These are phyloP conservation scores for Beauveria bassiana DNA, from an alignment of 2,329 filamentous ascomycete species.

Conservation along the genomic window DNA sequence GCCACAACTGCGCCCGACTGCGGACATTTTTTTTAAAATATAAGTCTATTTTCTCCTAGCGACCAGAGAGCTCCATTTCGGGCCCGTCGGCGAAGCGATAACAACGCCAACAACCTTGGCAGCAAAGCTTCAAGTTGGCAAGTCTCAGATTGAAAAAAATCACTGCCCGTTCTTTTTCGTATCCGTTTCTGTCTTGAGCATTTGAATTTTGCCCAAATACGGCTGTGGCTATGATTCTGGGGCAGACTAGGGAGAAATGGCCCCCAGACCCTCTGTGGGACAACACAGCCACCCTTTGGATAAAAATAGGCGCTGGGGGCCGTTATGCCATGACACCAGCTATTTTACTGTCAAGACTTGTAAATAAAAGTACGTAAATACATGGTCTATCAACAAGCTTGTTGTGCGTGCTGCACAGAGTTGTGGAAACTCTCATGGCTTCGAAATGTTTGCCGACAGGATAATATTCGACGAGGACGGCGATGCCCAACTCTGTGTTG, in stretches of 20 bases:
- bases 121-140: not conserved
- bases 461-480: not conserved
- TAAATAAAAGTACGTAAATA: not conserved
- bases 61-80: not conserved
- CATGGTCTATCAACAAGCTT: not conserved
- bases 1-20: not conserved
- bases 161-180: not conserved
- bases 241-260: not conserved
- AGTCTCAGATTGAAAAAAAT: too few relatives aligned
- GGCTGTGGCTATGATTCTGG: not conserved
- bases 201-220: not conserved
- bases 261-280: not conserved
- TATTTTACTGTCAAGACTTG: not conserved
- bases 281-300: not conserved
- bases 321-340: too few relatives aligned
- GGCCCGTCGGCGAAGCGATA: not conserved
- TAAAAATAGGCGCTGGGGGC: not conserved
- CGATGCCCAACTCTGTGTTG: not conserved
- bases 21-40: not conserved
- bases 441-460: not conserved
- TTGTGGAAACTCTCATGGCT: not conserved
- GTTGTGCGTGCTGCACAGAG: not conserved
- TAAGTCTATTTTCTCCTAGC: not conserved
- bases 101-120: not conserved
- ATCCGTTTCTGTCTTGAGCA: not conserved